Base-by-base conservation (phyloP, 140 eudicot species). In the Ambrosia hybrid region DNA sequence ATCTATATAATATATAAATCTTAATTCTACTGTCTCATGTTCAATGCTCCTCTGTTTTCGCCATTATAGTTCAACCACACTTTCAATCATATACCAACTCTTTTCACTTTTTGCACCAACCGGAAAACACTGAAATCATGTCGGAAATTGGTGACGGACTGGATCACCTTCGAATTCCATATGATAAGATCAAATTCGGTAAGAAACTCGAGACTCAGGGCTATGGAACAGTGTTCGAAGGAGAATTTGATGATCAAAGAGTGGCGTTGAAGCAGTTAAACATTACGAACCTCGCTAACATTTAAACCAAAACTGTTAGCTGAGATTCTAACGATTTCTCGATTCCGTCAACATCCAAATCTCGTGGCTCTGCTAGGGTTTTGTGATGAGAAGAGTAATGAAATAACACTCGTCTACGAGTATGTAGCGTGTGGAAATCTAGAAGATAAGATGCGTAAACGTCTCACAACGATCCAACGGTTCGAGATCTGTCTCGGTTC, bases 101-200 rank as follows among this genome's bases (percentile, higher is more conserved):
- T 17, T 17, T 11, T 34, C 9, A 53, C 3, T 2, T 57, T 37
- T 17, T 26, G 0, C 5, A 41, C 57, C 58, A 14, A 10, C 36
- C 21, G 21, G 53, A 71, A 34, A 56, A 5, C 17, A 13, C 2
- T 9, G 46, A 5, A 56, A 57, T 49, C 74, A 78, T 78, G 79
- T 58, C 79, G 71, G 78, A 73, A 52, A 46, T 51, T 3, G 55
- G 65, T 57, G 83, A 79, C 53, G 76, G 79, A 16, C 33, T 79
- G 34, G 83, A 79, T 12, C 63, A 79, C 59, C 79, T 79, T 69
- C 83, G 83, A 49, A 73, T 79, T 73, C 83, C 83, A 3, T 79
- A 48, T 1, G 79, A 79, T 51, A 79, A 73, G 76, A 51, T 79
- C 67, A 79, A 67, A 49, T 67, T 79, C 37, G 83, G 79, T 51